Base-by-base conservation (phyloP, 2,329 filamentous ascomycete genomes). In the Penicillium sp. region DNA sequence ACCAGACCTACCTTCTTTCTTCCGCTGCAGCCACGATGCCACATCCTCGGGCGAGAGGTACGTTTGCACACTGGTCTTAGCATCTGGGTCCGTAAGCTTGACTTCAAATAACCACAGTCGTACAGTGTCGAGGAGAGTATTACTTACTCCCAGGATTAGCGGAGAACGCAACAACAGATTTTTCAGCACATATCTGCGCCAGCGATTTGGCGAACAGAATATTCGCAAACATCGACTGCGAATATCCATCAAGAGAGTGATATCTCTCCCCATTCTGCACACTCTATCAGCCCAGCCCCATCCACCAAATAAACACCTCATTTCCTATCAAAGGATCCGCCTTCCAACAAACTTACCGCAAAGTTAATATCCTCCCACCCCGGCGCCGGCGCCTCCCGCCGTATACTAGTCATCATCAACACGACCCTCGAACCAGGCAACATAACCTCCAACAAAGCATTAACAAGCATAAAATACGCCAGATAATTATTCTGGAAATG, bases 401-500 rank as follows among this genome's bases (percentile, higher is more conserved):
- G 45, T 19, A 72, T 54, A 59, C 67, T 68, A 13, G 65, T 66
- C n/a, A 64, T 65, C 37, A 72, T 64, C 35, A 72, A 35, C 7
- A 72, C 69, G 4, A 69, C 61, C 33, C 66, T 63, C 13, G 67
- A 58, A 3, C 51, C 58, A 10, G 38, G 45, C 13, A 53, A 30
- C 65, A 70, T 62, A 4, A n/a, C 10, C 22, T 64, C 62, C 35
- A 67, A 13, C n/a, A 72, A 37, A 12, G 56, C 10, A 58, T 68
- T 72, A 12, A 72, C 50, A 12, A 72, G 49, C 54, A 73, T 45
- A 49, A 71, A 73, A 58, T 71, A 65, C 17, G 61, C 59, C 10
- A 73, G 58, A 57, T 72, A 72, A 22, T 73, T 73, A 37, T 56
- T 59, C 62, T 71, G 68, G 38, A 73, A 72, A 59, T 73, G 69